Percentiles rank a stretch among this genome's conserved stretches.
Conservation (phyloP, 164 flowering plant species). For the Piper betle region DNA sequence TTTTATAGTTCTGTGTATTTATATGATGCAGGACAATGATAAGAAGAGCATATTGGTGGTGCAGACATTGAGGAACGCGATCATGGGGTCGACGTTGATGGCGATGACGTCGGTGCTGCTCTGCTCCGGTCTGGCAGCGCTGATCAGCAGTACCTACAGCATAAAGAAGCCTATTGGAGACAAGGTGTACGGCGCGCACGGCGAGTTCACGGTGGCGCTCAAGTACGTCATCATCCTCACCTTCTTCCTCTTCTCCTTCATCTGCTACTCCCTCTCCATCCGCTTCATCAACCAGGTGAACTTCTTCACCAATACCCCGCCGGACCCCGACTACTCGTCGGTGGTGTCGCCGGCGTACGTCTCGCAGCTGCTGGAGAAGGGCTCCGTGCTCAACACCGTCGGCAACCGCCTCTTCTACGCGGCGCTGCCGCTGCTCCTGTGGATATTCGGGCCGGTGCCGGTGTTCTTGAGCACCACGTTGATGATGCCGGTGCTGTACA, state of each 20-base stretch:
- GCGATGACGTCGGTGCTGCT: conserved; percentile 84
- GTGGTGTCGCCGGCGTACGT: conserved; percentile 44
- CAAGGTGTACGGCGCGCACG: conserved; percentile 61
- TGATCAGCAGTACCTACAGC: conserved; percentile 82
- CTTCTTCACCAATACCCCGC: conserved; percentile 61
- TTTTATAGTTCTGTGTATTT: no score
- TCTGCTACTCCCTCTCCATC: conserved; percentile 71
- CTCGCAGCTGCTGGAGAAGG: conserved; percentile 53
- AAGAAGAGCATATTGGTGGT: conserved; percentile 85
- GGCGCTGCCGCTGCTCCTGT: conserved; percentile 66
- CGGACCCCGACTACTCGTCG: conserved; percentile 6
- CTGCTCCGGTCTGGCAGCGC: conserved; percentile 66
- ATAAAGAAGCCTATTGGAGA: conserved; percentile 67
- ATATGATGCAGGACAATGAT: conserved; percentile 72
- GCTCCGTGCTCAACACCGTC: conserved; percentile 48
- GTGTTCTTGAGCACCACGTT: conserved; percentile 54
- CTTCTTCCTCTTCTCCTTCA: conserved; percentile 60
- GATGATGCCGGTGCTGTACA: conserved; percentile 5
- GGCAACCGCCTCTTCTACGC: conserved; percentile 77
- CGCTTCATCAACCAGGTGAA: conserved; percentile 75
- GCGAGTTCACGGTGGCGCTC: conserved; percentile 67
- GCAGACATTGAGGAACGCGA: conserved; percentile 68
- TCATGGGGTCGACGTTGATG: conserved; percentile 95
- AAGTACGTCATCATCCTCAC: conserved; percentile 60
- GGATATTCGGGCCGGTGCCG: conserved; percentile 89